Evolutionary conservation across 208 protist genomes (phyloP).

Genomic region (Trichomonas vaginalis): DNA sequence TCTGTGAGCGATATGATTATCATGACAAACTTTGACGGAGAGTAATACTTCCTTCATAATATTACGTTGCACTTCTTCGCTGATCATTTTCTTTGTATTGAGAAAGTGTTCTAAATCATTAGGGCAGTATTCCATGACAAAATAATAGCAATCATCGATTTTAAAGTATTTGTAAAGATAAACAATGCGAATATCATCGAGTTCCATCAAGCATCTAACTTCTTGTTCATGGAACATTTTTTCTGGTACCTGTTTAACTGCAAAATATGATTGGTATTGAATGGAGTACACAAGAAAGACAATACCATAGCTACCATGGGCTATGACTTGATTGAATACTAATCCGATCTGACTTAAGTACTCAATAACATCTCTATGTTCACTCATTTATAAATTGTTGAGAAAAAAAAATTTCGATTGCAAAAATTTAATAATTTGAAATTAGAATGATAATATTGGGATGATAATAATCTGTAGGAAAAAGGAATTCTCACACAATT

Average conservation of each 20-base stretch:
- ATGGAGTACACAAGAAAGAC: background rate
- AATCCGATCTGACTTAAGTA: background rate
- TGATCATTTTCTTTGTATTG: background rate
- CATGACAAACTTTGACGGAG: background rate
- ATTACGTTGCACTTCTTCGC: background rate
- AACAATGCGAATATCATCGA: background rate
- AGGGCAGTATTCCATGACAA: background rate
- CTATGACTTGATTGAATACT: background rate
- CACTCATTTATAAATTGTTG: no score
- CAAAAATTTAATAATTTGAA: no score
- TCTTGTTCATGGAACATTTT: background rate
- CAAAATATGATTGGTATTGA: background rate
- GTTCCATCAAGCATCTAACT: background rate
- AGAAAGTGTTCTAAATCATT: background rate
- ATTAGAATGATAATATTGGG: no score
- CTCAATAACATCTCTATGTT: background rate
- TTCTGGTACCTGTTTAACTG: background rate
- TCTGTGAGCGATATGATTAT: conserved; percentile 19
- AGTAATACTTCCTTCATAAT: background rate
- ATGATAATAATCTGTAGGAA: no score
- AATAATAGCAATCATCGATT: background rate
- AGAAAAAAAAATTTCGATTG: no score
- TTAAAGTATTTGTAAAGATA: background rate
- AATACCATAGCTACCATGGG: background rate
- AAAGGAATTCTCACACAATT: no score